Evolutionary conservation across 257 asterid genomes (phyloP), one percentile per base, ranked within the genome.

Genomic region (Parsonsia alboflavescens): DNA sequence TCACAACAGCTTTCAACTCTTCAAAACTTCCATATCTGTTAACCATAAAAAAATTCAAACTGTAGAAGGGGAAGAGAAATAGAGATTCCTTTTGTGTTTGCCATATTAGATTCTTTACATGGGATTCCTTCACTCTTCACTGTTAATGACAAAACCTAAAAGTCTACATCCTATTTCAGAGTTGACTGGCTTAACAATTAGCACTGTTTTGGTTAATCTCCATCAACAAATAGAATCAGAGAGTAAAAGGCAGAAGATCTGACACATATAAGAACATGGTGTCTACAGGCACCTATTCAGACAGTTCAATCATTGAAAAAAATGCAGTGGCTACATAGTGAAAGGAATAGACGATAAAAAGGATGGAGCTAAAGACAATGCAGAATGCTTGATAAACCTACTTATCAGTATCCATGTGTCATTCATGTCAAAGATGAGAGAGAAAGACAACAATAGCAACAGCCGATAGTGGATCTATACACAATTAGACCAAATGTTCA

Each of bases 1-100:
- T 83, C 76, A 92, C 97, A 64, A 88, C 84, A 74, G 50, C 72
- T 88, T 95, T 94, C 77, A 92, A 74, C 73, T 95, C 93, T 69
- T 92, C 97, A 45, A 85, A 73, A 81, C 36, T 85, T 77, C 99
- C 99, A 80, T 95, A 95, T 84, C 99, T 92, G 80, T 74, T 49
- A 74, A 79, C 50, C 56, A 78, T 28, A 71, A 76, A 6, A 49
- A 63, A 52, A 68, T 64, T 70, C n/a, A 46, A 73, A 5, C 28
- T 46, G 57, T 70, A 21, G 59, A 36, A 45, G 5, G 19, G 36
- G 42, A 19, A 49, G 39, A 46, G 53, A 64, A 65, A 49, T 16
- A 71, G 2, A 30, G 42, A 44, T 15, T 16, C 48, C 48, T 36
- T 17, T 24, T 5, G 28, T 7, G 50, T 39, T 41, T 65, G n/a